Conservation (phyloP, 1,284 basidiomycete species). For the Pseudozyma hubeiensis region DNA sequence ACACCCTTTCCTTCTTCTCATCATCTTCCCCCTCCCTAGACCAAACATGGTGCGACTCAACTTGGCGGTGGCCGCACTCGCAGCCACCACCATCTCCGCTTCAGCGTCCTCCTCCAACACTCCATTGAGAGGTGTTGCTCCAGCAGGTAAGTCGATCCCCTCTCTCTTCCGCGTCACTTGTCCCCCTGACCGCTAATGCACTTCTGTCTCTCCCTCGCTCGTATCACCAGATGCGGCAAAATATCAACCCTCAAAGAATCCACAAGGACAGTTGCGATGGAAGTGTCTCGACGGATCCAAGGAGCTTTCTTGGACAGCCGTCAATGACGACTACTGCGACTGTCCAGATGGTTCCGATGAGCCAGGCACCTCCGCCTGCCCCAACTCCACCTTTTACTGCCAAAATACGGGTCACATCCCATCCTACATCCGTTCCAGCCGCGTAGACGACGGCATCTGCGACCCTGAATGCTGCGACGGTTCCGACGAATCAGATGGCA, state of each 20-base stretch:
- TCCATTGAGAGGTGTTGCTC: constrained; percentile 27
- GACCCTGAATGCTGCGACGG: constrained; percentile 96
- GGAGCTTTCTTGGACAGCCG: constrained; percentile 75
- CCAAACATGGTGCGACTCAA: constrained; percentile 38
- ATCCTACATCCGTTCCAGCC: constrained; percentile 79
- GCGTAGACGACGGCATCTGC: constrained; percentile 97
- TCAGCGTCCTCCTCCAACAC: constrained; percentile 20
- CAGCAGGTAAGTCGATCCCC: constrained; percentile 6
- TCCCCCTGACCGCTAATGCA: neutral
- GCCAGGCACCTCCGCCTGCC: constrained; percentile 90
- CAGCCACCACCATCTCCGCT: constrained; percentile 22
- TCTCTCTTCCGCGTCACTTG: neutral
- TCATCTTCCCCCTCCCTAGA: neutral
- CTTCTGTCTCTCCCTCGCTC: neutral
- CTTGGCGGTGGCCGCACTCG: constrained; percentile 31
- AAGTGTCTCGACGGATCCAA: constrained; percentile 57
- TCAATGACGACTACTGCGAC: constrained; percentile 96
- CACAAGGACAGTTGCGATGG: constrained; percentile 37
- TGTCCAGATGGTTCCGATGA: constrained; percentile 93
- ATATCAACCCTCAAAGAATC: constrained; percentile 23
- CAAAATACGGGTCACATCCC: constrained; percentile 89
- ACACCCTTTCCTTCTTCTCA: constrained; percentile 3
- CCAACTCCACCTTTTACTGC: constrained; percentile 83
- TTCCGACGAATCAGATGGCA: constrained; percentile 80
- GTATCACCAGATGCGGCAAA: constrained; percentile 11